These are phyloP conservation scores for Sporothrix pallida DNA, from an alignment of 2,329 filamentous ascomycete species.

Conservation along the genomic window DNA sequence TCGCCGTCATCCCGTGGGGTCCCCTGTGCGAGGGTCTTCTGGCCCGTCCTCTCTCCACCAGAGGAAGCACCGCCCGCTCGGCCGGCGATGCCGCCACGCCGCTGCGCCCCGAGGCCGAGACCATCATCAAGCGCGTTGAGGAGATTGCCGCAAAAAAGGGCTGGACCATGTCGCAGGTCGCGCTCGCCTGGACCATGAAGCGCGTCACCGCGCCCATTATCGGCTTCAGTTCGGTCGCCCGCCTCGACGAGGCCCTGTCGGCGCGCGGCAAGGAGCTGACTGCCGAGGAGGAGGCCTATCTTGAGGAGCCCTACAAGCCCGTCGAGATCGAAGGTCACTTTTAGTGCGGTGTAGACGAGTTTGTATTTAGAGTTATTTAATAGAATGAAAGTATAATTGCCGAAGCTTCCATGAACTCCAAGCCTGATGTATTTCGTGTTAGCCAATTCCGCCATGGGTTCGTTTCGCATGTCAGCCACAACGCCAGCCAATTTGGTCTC, in stretches of 20 bases:
- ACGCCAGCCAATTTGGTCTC: too few species aligned
- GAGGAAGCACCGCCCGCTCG: constrained; percentile 39
- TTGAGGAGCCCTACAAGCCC: constrained; percentile 66
- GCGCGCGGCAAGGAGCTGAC: constrained; percentile 53
- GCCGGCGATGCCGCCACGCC: not conserved
- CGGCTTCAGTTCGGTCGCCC: constrained; percentile 61
- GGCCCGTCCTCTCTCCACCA: constrained; percentile 44
- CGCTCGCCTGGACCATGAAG: constrained; percentile 66
- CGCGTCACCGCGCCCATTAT: constrained; percentile 63
- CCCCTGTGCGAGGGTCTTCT: constrained; percentile 49
- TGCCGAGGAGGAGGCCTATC: constrained; percentile 63
- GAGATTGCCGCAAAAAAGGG: constrained; percentile 32
- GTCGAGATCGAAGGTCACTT: constrained; percentile 30
- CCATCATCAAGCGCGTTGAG: constrained; percentile 38
- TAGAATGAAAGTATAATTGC: too few species aligned
- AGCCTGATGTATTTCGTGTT: too few species aligned
- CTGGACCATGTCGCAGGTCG: constrained; percentile 53
- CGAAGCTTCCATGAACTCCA: too few species aligned
- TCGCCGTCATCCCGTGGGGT: constrained; percentile 49
- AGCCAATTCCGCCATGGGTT: too few species aligned
- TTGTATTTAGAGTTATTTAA: too few species aligned
- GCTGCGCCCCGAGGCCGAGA: constrained; percentile 22
- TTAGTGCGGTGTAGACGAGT: not conserved
- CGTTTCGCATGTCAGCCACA: too few species aligned
- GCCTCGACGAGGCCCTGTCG: constrained; percentile 62